phyloP scores from a whole-genome alignment of 345 rosid genomes.

The Sisymbrium altissimum region DNA sequence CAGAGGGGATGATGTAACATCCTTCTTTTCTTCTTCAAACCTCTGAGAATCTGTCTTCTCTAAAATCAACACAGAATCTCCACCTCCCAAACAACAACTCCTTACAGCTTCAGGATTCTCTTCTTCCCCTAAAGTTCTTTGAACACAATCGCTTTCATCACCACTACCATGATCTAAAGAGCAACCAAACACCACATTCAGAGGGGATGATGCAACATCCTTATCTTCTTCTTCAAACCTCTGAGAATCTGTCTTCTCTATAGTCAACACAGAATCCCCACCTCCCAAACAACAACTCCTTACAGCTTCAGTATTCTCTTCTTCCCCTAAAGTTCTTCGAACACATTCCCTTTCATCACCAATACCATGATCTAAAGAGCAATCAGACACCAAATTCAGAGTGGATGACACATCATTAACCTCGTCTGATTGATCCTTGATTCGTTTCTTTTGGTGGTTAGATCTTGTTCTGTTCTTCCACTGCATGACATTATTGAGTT shows the following conservation, averaged over 20 bases:
- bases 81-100: too few species aligned
- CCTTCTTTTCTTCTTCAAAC: too few species aligned
- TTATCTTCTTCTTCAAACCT: too few species aligned
- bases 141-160: too few species aligned
- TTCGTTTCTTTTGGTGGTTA: conserved; percentile 31
- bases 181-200: too few species aligned
- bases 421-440: neutral
- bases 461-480: conserved; percentile 36
- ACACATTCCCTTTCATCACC: conserved; percentile 26
- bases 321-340: conserved; percentile 2
- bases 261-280: conserved; percentile 17
- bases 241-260: conserved; percentile 28
- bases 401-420: conserved; percentile 6
- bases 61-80: too few species aligned
- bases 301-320: conserved; percentile 14
- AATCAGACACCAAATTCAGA: conserved; percentile 28
- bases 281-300: conserved; percentile 16
- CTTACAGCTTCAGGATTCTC: too few species aligned
- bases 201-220: too few species aligned
- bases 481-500: conserved; percentile 23
- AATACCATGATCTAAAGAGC: neutral
- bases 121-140: too few species aligned
- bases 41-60: too few species aligned
- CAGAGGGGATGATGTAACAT: neutral
- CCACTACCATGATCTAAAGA: too few species aligned